Percentiles rank a stretch among this genome's conserved stretches.
Evolutionary conservation across 1,284 basidiomycete genomes (phyloP).

Genomic region (Ustilago cynodontis): DNA sequence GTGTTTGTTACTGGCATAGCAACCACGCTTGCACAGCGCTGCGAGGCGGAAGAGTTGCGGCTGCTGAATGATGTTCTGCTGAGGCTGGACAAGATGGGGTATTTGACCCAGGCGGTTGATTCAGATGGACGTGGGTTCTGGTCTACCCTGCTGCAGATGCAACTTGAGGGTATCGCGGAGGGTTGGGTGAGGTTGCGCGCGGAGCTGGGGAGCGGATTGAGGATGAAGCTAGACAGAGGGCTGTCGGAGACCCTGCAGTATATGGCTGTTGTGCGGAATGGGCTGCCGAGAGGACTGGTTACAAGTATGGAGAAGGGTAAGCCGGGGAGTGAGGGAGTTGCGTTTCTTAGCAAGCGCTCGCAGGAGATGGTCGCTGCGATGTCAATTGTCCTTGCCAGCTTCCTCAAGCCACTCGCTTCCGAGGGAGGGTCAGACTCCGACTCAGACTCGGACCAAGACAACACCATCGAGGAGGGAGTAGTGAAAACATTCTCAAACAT

Average conservation of each 20-base stretch:
- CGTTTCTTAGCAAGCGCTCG: conserved; percentile 11
- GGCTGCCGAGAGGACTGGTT: background rate
- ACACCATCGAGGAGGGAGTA: background rate
- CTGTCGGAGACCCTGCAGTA: conserved; percentile 25
- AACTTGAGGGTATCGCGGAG: background rate
- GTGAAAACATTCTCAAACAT: background rate
- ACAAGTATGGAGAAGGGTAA: conserved; percentile 15
- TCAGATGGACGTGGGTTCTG: conserved; percentile 20
- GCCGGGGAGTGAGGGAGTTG: conserved; percentile 20
- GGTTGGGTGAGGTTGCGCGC: conserved; percentile 11
- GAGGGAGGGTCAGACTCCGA: conserved; percentile 7
- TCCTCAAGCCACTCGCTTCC: background rate
- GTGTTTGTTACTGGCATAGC: conserved; percentile 30
- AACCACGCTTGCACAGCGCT: background rate
- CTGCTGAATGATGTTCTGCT: conserved; percentile 13
- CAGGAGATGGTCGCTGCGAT: conserved; percentile 19
- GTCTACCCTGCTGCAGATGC: background rate
- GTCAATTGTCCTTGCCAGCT: background rate
- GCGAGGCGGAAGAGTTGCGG: background rate
- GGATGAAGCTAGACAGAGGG: conserved; percentile 7
- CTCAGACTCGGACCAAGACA: conserved; percentile 12
- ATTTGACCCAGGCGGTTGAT: conserved; percentile 17
- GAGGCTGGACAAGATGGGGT: conserved; percentile 27
- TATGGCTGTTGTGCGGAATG: background rate
- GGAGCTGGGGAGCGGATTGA: background rate